These are phyloP conservation scores for Phytophthora niederhauseri DNA, from an alignment of 352 stramenopile genomes.

Conservation along the genomic window DNA sequence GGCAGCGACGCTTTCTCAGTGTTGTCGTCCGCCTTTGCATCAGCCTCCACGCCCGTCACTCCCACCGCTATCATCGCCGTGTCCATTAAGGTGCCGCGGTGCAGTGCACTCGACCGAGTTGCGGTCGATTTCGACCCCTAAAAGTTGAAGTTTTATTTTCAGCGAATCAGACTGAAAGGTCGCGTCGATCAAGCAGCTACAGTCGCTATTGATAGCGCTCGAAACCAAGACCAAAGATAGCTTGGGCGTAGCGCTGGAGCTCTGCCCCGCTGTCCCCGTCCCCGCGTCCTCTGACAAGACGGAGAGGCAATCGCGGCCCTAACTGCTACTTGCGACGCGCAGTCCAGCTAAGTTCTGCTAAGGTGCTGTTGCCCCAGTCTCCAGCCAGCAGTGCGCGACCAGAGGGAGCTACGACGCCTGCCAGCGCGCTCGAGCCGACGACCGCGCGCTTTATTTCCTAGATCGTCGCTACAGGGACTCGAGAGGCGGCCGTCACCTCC, in stretches of 20 bases:
- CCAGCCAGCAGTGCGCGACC: slow-evolving; percentile 25
- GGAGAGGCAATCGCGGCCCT: slow-evolving; percentile 23
- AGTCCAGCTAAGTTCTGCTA: slow-evolving; percentile 21
- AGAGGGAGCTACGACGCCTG: slow-evolving; percentile 10
- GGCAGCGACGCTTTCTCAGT: background rate
- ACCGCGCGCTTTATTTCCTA: slow-evolving; percentile 19
- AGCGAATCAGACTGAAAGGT: slow-evolving; percentile 23
- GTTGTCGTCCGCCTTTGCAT: background rate
- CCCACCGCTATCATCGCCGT: background rate
- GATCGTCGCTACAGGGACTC: slow-evolving; percentile 7
- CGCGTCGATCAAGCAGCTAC: no score
- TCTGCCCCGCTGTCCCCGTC: background rate
- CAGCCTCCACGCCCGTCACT: background rate
- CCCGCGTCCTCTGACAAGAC: slow-evolving; percentile 26
- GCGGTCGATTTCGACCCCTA: no score
- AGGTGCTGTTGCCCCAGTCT: slow-evolving; percentile 22
- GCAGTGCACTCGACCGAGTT: background rate
- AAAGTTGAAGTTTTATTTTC: slow-evolving; percentile 37
- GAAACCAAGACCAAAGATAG: slow-evolving; percentile 35
- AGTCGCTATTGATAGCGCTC: background rate
- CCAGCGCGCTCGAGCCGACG: slow-evolving; percentile 3
- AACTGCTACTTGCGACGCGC: slow-evolving; percentile 34
- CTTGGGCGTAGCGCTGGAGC: background rate
- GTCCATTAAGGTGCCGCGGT: slow-evolving; percentile 5
- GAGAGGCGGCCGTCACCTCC: slow-evolving; percentile 3